Base-by-base conservation (phyloP, 768 basidiomycete species). In the Macrocybe gigantea region DNA sequence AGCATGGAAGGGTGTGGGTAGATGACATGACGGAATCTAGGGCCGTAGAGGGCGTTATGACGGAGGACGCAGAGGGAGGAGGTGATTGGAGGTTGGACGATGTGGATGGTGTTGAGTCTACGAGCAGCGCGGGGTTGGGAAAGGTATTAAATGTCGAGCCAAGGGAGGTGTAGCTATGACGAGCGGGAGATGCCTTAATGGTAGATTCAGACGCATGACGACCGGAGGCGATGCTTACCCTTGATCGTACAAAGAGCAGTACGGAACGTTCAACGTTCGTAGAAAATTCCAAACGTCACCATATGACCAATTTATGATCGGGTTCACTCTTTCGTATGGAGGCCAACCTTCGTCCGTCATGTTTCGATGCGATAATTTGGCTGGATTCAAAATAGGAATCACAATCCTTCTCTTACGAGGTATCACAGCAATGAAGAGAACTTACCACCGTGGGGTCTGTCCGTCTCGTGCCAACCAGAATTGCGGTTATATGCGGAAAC, bases 231-330 rank as follows among this genome's bases (percentile, higher is more conserved):
- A 56, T 8, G 64, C 83, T 47, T 49, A 94, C 88, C 95, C 96
- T 67, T 88, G 73, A 57, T 98, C 92, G 59, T 99, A 99, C 38
- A 99, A 62, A 34, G 64, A 61, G 62, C 96, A 99, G 62, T 94
- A 99, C 1, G 88, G 89, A 5, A 99, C 80, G 3, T 81, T 62
- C 13, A 93, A 66, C 44, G 69, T 67, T 12, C 81, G 74, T 38
- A 99, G 70, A 68, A 94, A 99, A 2, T 70, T 68, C 96, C 96
- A 99, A 5, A 99, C 81, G 53, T 94, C 82, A 7, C 67, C 62
- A 65, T 99, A 99, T 1, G 82, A 74, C 96, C 96, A 99, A 61
- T 97, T 85, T 49, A 99, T 88, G 57, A 99, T 87, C 0, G 96
- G 96, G 60, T 98, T 94, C 13, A 98, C 79, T 13, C 96, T 82